phyloP scores from a whole-genome alignment of 2,329 filamentous ascomycete species.

The Penicillium paneum region DNA sequence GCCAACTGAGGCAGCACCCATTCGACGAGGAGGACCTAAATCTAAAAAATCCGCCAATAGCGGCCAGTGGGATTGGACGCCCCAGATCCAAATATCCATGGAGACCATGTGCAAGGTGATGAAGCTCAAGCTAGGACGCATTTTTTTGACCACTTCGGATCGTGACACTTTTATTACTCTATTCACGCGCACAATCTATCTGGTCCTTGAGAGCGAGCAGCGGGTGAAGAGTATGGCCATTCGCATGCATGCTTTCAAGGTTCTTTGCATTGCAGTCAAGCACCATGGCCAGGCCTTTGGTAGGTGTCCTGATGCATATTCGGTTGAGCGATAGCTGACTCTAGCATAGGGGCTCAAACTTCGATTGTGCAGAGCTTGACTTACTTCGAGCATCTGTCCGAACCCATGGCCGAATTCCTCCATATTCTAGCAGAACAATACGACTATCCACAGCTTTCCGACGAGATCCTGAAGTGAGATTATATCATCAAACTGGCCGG shows the following conservation, averaged over 20 bases:
- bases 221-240: slow-evolving; percentile 84
- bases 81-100: slow-evolving; percentile 81
- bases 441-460: slow-evolving; percentile 90
- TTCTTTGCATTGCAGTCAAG: slow-evolving; percentile 93
- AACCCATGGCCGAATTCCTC: slow-evolving; percentile 97
- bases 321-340: slow-evolving; percentile 18
- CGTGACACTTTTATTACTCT: slow-evolving; percentile 91
- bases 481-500: neutral
- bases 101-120: slow-evolving; percentile 96
- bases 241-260: slow-evolving; percentile 95
- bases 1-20: slow-evolving; percentile 66
- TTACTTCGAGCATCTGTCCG: slow-evolving; percentile 97
- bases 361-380: slow-evolving; percentile 96
- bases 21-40: slow-evolving; percentile 70
- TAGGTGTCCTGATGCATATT: slow-evolving; percentile 38
- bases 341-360: slow-evolving; percentile 75
- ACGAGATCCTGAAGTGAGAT: slow-evolving; percentile 71
- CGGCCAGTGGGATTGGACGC: slow-evolving; percentile 79
- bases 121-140: slow-evolving; percentile 84
- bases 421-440: slow-evolving; percentile 96
- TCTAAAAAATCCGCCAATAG: slow-evolving; percentile 72
- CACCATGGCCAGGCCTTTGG: slow-evolving; percentile 96
- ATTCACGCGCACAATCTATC: slow-evolving; percentile 87
- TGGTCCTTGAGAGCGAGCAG: slow-evolving; percentile 90
- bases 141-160: slow-evolving; percentile 95